Evolutionary conservation across 1,284 basidiomycete species (phyloP).

Genomic region (Cutaneotrichosporon sp.): DNA sequence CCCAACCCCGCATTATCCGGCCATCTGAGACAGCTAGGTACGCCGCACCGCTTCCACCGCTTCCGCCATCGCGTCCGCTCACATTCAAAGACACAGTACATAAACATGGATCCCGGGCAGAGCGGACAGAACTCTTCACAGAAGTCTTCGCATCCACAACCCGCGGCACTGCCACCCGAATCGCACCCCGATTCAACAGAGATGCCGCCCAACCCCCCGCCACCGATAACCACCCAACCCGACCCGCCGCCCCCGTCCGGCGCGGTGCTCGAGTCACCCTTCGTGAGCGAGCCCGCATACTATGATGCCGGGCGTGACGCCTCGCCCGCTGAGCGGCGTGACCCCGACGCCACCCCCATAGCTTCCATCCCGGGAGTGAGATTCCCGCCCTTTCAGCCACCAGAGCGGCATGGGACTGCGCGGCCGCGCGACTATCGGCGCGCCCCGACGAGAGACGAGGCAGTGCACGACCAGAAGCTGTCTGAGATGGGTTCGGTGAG

Average conservation of each 20-base stretch:
- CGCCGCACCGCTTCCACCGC: neutral
- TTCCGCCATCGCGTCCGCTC: neutral
- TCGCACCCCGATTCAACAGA: neutral
- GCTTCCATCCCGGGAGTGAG: too few relatives aligned
- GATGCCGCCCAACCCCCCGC: neutral
- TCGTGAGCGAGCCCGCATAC: neutral
- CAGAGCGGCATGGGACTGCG: conserved; percentile 2
- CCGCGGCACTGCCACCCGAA: neutral
- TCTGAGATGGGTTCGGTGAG: conserved; percentile 13
- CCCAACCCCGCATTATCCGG: too few relatives aligned
- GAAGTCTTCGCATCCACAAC: neutral
- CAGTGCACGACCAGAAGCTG: conserved; percentile 1
- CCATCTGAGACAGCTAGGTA: too few relatives aligned
- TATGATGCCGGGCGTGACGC: too few relatives aligned
- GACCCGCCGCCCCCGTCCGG: too few relatives aligned
- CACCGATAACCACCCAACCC: neutral
- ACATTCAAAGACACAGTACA: neutral
- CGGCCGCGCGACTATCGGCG: neutral
- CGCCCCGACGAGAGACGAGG: neutral
- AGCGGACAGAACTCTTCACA: neutral
- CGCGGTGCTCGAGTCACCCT: neutral
- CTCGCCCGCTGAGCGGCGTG: too few relatives aligned
- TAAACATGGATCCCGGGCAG: neutral
- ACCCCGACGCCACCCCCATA: neutral
- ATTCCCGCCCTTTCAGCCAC: neutral